These are phyloP conservation scores for Cryoendolithus antarcticus DNA, from an alignment of 2,329 filamentous ascomycete species.

Conservation along the genomic window DNA sequence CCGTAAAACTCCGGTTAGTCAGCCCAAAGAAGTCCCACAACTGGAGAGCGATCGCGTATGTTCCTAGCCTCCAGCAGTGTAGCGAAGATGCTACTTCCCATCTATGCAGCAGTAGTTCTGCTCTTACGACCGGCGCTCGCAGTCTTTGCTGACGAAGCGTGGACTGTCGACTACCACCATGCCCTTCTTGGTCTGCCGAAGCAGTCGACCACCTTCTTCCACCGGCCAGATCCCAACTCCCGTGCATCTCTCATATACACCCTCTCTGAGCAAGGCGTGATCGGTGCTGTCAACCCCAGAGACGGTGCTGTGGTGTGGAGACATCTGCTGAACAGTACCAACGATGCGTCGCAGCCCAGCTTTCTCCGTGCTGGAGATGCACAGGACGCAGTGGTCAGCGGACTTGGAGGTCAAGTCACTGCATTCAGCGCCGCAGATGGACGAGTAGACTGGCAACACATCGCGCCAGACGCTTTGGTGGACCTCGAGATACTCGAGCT, in stretches of 20 bases:
- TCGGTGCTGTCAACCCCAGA: constrained; percentile 82
- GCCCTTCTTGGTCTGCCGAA: constrained; percentile 74
- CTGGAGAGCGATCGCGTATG: too few relatives aligned
- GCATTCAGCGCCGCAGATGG: constrained; percentile 79
- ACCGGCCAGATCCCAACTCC: constrained; percentile 67
- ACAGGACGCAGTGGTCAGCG: constrained; percentile 65
- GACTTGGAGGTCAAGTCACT: constrained; percentile 55
- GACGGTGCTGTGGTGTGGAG: constrained; percentile 80
- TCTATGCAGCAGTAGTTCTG: constrained; percentile 10
- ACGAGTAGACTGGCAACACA: constrained; percentile 60
- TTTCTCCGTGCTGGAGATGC: constrained; percentile 63
- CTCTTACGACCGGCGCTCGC: constrained; percentile 46
- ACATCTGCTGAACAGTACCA: constrained; percentile 47
- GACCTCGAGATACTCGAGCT: constrained; percentile 70
- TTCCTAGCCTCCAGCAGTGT: too few relatives aligned
- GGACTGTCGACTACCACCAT: constrained; percentile 85
- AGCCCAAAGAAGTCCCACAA: too few relatives aligned
- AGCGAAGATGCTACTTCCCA: constrained; percentile 3
- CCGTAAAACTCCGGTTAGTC: too few relatives aligned
- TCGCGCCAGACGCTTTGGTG: constrained; percentile 44
- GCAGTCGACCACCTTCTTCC: constrained; percentile 82
- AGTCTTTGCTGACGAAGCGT: constrained; percentile 83
- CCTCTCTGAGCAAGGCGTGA: constrained; percentile 66
- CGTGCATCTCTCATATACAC: constrained; percentile 87
- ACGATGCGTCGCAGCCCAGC: constrained; percentile 21